phyloP scores from a whole-genome alignment of 306 rosid genomes.

The Begonia loranthoides region DNA sequence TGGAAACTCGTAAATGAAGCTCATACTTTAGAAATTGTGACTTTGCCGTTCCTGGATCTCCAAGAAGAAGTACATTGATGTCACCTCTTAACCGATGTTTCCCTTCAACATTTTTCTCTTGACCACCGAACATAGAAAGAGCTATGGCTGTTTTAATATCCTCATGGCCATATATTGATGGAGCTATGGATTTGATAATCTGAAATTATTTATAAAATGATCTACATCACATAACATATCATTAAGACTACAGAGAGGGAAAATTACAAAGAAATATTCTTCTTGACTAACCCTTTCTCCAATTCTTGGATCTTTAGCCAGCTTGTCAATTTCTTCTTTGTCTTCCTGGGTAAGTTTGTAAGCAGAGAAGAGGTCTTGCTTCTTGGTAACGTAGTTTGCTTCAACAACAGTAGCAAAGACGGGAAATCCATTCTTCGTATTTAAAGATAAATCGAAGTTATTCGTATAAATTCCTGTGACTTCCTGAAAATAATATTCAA shows the following conservation, averaged over 20 bases:
- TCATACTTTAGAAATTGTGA: constrained; percentile 97
- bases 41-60: constrained; percentile 99
- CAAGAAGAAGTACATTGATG: constrained; percentile 87
- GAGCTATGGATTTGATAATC: constrained; percentile 91
- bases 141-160: constrained; percentile 94
- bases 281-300: constrained; percentile 80
- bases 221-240: constrained; percentile 4
- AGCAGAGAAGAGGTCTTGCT: constrained; percentile 91
- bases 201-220: constrained; percentile 21
- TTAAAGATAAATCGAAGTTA: constrained; percentile 85
- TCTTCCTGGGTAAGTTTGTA: constrained; percentile 96
- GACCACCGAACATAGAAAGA: constrained; percentile 98
- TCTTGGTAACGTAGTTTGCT: constrained; percentile 83
- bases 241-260: background rate
- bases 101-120: constrained; percentile 85
- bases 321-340: constrained; percentile 65
- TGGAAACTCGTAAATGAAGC: constrained; percentile 1
- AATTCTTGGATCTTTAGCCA: constrained; percentile 82
- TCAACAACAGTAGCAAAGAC: constrained; percentile 98
- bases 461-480: constrained; percentile 92
- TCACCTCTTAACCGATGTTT: constrained; percentile 86
- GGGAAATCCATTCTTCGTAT: constrained; percentile 96
- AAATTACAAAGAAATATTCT: background rate
- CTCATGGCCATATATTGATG: constrained; percentile 92
- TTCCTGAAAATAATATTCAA: constrained; percentile 46